These are phyloP conservation scores for Euphorbia corollata DNA, from an alignment of 441 rosid genomes.

Conservation along the genomic window DNA sequence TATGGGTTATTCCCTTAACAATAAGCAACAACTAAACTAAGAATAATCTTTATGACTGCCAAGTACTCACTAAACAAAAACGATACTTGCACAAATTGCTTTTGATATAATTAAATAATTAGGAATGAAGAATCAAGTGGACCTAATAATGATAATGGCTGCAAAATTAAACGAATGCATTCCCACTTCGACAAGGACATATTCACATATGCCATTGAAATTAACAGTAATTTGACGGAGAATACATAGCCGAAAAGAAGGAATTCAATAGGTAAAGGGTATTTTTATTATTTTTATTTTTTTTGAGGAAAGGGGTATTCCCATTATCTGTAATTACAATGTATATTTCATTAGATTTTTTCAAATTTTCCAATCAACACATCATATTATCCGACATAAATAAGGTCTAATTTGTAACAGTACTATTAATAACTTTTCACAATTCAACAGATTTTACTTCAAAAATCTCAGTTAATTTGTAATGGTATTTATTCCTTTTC, in stretches of 20 bases:
- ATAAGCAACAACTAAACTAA: too few species aligned
- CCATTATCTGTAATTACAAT: background rate
- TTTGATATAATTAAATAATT: background rate
- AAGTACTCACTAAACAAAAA: too few species aligned
- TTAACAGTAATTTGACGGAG: background rate
- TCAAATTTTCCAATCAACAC: background rate
- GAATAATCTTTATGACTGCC: too few species aligned
- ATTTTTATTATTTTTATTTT: too few species aligned
- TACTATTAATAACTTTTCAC: too few species aligned
- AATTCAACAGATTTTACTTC: too few species aligned
- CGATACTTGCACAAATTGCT: background rate
- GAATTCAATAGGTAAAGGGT: background rate
- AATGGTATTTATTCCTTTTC: too few species aligned
- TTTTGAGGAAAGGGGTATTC: background rate
- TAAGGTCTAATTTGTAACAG: too few species aligned
- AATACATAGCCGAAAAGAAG: slow-evolving; percentile 4
- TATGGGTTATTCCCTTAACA: too few species aligned
- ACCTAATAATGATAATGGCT: background rate
- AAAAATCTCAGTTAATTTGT: too few species aligned
- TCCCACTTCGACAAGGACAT: background rate
- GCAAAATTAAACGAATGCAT: background rate
- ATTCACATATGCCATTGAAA: background rate
- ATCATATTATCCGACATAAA: too few species aligned
- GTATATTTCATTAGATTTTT: background rate
- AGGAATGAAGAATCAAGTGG: background rate